Base-by-base conservation (phyloP, 306 rosid species). In the Oemleria cerasiformis region DNA sequence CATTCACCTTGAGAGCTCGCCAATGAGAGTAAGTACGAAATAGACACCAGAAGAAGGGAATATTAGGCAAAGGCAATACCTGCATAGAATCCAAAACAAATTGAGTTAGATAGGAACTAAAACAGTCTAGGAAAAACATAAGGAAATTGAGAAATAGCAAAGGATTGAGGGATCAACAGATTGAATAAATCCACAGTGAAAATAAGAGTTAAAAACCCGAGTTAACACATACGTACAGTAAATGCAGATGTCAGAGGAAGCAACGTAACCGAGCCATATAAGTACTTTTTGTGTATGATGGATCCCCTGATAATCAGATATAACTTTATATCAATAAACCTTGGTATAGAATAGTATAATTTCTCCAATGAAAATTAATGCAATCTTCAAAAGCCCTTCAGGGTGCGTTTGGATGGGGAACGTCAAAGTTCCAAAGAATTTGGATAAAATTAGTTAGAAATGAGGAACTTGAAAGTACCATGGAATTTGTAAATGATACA, bases 51-150 rank as follows among this genome's bases (percentile, higher is more conserved):
- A 94, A 94, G 85, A 91, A 94, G 3, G 94, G 85, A 40, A 94
- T 81, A 65, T 94, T 94, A 49, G 99, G 99, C 88, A 91, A 71
- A 44, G 99, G 99, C 75, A 94, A 84, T 58, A 94, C 79, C 99
- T 94, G 81, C 71, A 80, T 25, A 70, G 47, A 42, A 47, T n/a
- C 49, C 67, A 40, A 75, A 74, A 86, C 34, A 83, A 64, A 25
- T 74, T 36, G 57, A 67, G 49, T 62, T 64, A 60, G 15, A 82
- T 55, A 19, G 36, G 17, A 51, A 77, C 68, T 47, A 16, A 51
- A 36, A 63, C 65, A 56, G 66, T 44, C 67, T 12, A 39, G 75
- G 23, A 63, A 75, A 38, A 49, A 8, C 40, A 48, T 40, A 9
- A 9, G 64, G 43, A 70, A 60, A 65, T 48, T 62, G 19, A 77